Evolutionary conservation across 352 stramenopile species (phyloP).

Genomic region (Peronosclerospora sorghi): DNA sequence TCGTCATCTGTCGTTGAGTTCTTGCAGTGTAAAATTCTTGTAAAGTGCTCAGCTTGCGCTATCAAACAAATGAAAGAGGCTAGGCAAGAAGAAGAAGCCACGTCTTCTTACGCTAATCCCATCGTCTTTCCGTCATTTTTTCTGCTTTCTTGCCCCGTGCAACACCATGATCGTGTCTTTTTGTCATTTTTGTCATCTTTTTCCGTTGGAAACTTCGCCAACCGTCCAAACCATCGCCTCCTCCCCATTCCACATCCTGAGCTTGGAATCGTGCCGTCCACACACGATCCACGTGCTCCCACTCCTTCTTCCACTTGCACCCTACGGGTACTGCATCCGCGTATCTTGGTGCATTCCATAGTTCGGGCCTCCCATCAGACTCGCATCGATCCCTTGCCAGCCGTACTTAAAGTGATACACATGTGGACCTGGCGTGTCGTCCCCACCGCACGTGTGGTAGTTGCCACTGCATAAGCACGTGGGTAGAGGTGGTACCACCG

Average conservation of each 20-base stretch:
- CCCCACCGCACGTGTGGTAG: conserved; percentile 42
- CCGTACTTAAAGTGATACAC: conserved; percentile 82
- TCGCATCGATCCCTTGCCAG: conserved; percentile 53
- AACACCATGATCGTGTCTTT: conserved; percentile 20
- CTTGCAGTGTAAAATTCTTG: conserved; percentile 15
- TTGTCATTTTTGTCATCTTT: conserved; percentile 34
- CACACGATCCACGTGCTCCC: conserved; percentile 10
- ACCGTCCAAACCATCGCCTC: too few species aligned
- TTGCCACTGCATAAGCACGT: conserved; percentile 41
- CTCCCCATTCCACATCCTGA: background rate
- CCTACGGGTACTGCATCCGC: conserved; percentile 28
- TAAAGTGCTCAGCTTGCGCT: conserved; percentile 3
- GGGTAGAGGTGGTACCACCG: conserved; percentile 15
- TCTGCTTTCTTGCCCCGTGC: conserved; percentile 7
- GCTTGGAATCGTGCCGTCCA: conserved; percentile 15
- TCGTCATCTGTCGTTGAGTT: conserved; percentile 2
- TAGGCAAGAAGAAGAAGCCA: too few species aligned
- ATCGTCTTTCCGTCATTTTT: conserved; percentile 19
- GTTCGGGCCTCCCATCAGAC: conserved; percentile 20
- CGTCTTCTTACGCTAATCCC: too few species aligned
- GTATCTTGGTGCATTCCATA: conserved; percentile 22
- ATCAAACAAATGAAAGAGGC: conserved; percentile 1
- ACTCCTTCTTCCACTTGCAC: conserved; percentile 1
- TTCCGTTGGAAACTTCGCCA: conserved; percentile 11
- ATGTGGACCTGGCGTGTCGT: conserved; percentile 27